Evolutionary conservation across 2,329 filamentous ascomycete species (phyloP).

Genomic region (Calonectria henricotiae): DNA sequence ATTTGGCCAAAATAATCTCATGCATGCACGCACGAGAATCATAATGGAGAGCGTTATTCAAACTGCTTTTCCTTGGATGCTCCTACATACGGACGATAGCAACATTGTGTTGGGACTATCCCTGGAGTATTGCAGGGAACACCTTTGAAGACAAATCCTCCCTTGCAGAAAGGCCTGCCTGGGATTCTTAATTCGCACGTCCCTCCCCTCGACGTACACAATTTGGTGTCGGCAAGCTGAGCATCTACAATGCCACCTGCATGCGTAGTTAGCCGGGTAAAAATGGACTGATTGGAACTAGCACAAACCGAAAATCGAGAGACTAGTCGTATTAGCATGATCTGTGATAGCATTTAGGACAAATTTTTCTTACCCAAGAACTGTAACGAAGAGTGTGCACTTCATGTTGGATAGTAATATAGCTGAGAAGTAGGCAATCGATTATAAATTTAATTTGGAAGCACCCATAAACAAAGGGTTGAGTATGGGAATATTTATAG

Average conservation of each 20-base stretch:
- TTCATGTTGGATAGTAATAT: not conserved
- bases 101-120: not conserved
- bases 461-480: not conserved
- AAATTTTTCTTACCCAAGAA: not conserved
- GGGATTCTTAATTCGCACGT: not conserved
- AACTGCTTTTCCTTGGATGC: not conserved
- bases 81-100: not conserved
- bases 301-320: conserved; percentile 1
- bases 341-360: not conserved
- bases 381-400: not conserved
- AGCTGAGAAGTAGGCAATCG: not conserved
- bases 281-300: not conserved
- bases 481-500: not conserved
- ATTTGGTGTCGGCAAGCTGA: not conserved
- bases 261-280: not conserved
- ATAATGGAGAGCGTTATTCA: not conserved
- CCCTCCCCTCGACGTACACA: not conserved
- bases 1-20: not conserved
- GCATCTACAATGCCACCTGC: not conserved
- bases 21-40: too few species aligned
- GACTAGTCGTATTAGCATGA: not conserved
- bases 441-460: not conserved
- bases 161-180: not conserved
- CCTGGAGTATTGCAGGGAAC: conserved; percentile 5
- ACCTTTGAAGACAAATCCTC: not conserved